These are phyloP conservation scores for Microbotryomycetes sp. DNA, from an alignment of 1,284 basidiomycete genomes.

Conservation along the genomic window DNA sequence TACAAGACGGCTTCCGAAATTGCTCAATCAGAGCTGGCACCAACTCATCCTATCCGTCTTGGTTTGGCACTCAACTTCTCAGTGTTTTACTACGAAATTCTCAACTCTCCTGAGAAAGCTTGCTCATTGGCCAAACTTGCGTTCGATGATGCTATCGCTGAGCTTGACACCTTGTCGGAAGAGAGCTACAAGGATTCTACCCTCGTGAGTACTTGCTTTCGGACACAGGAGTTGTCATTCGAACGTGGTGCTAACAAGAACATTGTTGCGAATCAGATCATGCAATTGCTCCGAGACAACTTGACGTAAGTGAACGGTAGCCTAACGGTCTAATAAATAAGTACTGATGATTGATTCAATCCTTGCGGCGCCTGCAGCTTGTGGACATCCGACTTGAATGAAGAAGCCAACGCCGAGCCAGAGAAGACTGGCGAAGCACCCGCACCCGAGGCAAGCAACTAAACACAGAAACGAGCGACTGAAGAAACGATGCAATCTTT, in stretches of 20 bases:
- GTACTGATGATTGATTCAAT: neutral
- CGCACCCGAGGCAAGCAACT: constrained; percentile 2
- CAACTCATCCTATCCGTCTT: constrained; percentile 98
- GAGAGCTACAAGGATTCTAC: constrained; percentile 84
- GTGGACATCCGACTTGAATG: constrained; percentile 35
- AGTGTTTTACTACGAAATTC: constrained; percentile 99
- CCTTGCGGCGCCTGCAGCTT: constrained; percentile 10
- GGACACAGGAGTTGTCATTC: constrained; percentile 14
- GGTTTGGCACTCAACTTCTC: constrained; percentile 99
- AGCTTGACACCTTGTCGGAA: constrained; percentile 98
- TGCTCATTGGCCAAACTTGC: constrained; percentile 99
- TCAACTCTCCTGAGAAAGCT: constrained; percentile 98
- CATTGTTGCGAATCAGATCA: constrained; percentile 70
- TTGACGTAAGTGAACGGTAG: constrained; percentile 52
- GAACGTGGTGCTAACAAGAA: constrained; percentile 47
- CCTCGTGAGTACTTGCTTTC: neutral
- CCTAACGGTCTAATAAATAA: constrained; percentile 14
- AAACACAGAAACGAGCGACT: neutral
- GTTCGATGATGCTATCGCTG: constrained; percentile 98
- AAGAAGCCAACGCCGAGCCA: constrained; percentile 14
- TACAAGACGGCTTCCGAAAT: constrained; percentile 99
- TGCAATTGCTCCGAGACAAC: constrained; percentile 99
- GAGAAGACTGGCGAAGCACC: constrained; percentile 19
- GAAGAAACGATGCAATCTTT: no score
- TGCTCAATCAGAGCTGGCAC: constrained; percentile 89